These are phyloP conservation scores for Russula earlei DNA, from an alignment of 768 basidiomycete species.

Conservation along the genomic window DNA sequence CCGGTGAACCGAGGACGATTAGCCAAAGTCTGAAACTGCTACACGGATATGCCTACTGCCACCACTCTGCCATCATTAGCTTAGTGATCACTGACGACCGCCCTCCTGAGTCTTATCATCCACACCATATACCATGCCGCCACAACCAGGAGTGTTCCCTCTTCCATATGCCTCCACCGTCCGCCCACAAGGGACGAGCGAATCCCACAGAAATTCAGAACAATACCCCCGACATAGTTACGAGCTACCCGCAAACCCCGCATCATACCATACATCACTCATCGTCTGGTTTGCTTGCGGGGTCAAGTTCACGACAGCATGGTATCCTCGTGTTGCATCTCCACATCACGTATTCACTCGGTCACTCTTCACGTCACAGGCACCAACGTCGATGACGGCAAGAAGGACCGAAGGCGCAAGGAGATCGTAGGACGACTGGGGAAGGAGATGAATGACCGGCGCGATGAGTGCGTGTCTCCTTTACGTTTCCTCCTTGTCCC, in stretches of 20 bases:
- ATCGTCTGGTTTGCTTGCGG: slow-evolving; percentile 34
- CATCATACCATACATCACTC: slow-evolving; percentile 34
- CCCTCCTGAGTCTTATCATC: neutral
- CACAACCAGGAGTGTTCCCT: slow-evolving; percentile 60
- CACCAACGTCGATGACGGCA: slow-evolving; percentile 32
- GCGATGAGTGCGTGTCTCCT: slow-evolving; percentile 54
- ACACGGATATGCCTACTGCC: too few relatives aligned
- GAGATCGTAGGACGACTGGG: slow-evolving; percentile 61
- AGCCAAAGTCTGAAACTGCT: neutral
- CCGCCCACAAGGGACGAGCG: slow-evolving; percentile 35
- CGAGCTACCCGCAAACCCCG: slow-evolving; percentile 31
- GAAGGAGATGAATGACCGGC: slow-evolving; percentile 63
- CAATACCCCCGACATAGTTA: slow-evolving; percentile 25
- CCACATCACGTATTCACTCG: neutral
- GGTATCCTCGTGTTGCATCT: neutral
- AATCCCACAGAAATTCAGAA: slow-evolving; percentile 21
- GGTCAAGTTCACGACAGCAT: slow-evolving; percentile 8
- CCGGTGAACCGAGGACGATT: neutral
- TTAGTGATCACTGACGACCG: neutral
- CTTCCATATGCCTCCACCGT: slow-evolving; percentile 45
- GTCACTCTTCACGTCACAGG: slow-evolving; percentile 8
- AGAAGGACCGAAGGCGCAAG: slow-evolving; percentile 59
- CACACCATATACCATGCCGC: slow-evolving; percentile 39
- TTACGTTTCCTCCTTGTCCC: slow-evolving; percentile 3
- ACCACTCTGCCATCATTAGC: neutral